Evolutionary conservation across 2,329 filamentous ascomycete species (phyloP), one percentile per base, ranked within the genome.

Genomic region (Trichophyton simii): DNA sequence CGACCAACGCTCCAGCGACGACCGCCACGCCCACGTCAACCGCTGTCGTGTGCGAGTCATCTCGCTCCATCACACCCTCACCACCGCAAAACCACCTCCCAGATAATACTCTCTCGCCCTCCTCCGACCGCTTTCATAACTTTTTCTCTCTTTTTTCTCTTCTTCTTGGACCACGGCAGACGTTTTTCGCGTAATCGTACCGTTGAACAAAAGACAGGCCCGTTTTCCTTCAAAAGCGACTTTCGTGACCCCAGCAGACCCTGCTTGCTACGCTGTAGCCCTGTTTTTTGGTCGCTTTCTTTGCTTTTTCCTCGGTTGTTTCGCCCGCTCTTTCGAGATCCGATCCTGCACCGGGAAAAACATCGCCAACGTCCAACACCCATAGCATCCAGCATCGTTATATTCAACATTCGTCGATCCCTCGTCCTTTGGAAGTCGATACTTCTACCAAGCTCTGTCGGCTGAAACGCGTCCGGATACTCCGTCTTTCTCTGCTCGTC

Each of bases 1-100:
- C 50, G 50, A 55, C 50, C 50, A 54, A 50, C 50, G 13, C 25
- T 54, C 46, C 46, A 50, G 31, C n/a, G 18, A 52, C 50, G 44
- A 48, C 44, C 44, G 44, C 44, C 44, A 48, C 44, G 44, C 44
- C 44, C 50, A 31, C 50, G 22, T 31, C 64, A 62, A 58, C 61
- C 44, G 57, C 59, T 61, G 57, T 61, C 59, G 59, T 59, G 61
- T 70, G 70, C 67, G 62, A 66, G 66, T 67, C 65, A n/a, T 28
- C 28, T 55, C 50, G 28, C 50, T 44, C 31, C 50, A 18, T 13
- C 25, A 18, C 25, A 18, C 50, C 34, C 11, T 38, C 34, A 38
- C 34, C 34, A 13, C 34, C 11, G 34, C 34, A 38, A 38, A 28
- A n/a, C 9, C 44, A 8, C 8, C 44, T 48, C 11, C 6, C 20